Evolutionary conservation across 768 basidiomycete genomes (phyloP), one percentile per base, ranked within the genome.

Genomic region (Mycena vitilis): DNA sequence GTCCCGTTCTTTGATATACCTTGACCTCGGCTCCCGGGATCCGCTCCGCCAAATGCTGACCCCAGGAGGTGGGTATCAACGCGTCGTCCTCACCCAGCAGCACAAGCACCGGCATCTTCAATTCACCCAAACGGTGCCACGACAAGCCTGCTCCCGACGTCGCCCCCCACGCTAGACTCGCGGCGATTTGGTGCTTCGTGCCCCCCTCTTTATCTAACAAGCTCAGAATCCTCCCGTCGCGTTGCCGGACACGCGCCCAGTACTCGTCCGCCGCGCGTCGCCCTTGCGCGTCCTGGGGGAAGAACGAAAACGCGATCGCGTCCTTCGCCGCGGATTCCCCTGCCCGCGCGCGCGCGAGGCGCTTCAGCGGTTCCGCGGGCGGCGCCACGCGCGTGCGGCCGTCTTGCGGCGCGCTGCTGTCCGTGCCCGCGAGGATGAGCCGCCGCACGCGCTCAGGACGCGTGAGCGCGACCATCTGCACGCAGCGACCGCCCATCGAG

Each of bases 71-170:
- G 9, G 48, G 48, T 11, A 49, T 49, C 48, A 49, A 23, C 10
- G 49, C 49, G 25, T 51, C 49, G 25, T 51, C 49, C 25, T 51
- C 49, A 23, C 49, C 49, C 25, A 51, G 25, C 15, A 51, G 49
- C 25, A 51, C 49, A 12, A 51, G 13, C 49, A 51, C 49, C 23
- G 49, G 49, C 49, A 51, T 51, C 49, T 51, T 51, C 49, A 30
- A 30, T 11, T 51, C 49, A 30, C n/a, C 25, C 49, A 51, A 51
- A 13, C 49, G 49, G 25, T 51, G 25, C 49, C 49, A 51, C 49
- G 49, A 51, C 23, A 51, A 12, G 25, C 25, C 49, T 16, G 49
- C 25, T 0, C 49, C 49, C 7, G 25, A 30, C 10, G 13, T 5
- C 6, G 0, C 10, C 22, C 22, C 22, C 48, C 48, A 49, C n/a